Base-by-base conservation (phyloP, 768 basidiomycete species). In the Pleurotus platypus region DNA sequence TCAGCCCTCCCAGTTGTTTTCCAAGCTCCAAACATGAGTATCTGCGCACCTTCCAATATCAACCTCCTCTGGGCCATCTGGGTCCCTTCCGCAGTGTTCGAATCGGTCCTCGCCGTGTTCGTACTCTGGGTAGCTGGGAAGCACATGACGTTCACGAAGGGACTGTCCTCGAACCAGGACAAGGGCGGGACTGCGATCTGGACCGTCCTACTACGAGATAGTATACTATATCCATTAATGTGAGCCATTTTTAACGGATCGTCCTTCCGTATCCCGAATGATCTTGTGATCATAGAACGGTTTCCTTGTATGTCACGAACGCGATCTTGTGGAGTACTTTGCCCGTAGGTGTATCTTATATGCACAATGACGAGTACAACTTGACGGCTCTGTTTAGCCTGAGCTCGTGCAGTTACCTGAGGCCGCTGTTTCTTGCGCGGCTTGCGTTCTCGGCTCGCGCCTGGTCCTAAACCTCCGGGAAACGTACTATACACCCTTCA, bases 381-480 rank as follows among this genome's bases (percentile, higher is more conserved):
- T 42, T 24, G n/a, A 13, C 30, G 6, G 6, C 5, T 26, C 22
- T 7, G 12, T 24, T n/a, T 40, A 62, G 61, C 43, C 56, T 20
- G 49, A 56, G 15, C 40, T 48, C 2, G 16, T 60, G 4, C 55
- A 59, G 50, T 42, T 57, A 42, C 54, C 58, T 1, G 56, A 59
- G 37, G 54, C 50, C 40, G 47, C 57, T 18, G 30, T 50, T 9
- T 35, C 49, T 13, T 58, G 61, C 24, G 58, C 56, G 5, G 55
- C 60, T 15, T 58, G 59, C 5, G 58, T 66, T 22, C 39, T 64
- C 16, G 65, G 65, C 6, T 60, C 60, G 24, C 60, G 65, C 4
- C 61, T 64, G 2, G 61, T 66, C 7, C 58, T 66, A 22, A 66
- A 64, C 40, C 56, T 66, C 11, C 51, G 65, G n/a, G 65, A 66